Base-by-base conservation (phyloP, 176 grass and related monocot species). In the Triticum aestivum region DNA sequence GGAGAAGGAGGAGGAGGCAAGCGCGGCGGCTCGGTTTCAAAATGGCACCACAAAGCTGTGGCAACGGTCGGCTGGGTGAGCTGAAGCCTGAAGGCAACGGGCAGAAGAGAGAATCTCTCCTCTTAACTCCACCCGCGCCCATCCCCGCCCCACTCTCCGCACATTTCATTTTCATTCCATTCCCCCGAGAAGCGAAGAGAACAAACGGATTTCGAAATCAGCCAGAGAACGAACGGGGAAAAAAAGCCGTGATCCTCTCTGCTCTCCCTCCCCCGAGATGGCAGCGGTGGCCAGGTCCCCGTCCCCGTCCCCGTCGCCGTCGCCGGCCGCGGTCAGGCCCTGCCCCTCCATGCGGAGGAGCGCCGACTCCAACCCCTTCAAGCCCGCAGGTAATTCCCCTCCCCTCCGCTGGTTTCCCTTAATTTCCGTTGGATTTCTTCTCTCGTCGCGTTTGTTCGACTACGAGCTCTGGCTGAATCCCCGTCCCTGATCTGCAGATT, bases 311-410 rank as follows among this genome's bases (percentile, higher is more conserved):
- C 42, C 47, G 47, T 49, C 47, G 13, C 89, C 89, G 11, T 49
- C 47, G 13, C 89, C 89, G 11, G 74, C 65, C 18, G 69, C 62
- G 11, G 80, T 61, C 9, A 84, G 89, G 82, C 70, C 86, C 0
- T 76, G 77, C 85, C 47, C 54, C 65, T 42, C 69, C 79, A 65
- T 84, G 38, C 77, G 89, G 63, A 61, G 82, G 69, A 91, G 89
- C 89, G 82, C 86, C 18, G 89, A 91, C 52, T 91, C 89, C 76
- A 91, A 52, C 70, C 86, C 86, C 8, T 80, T 91, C 85, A 74
- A 65, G 2, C 45, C 68, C 37, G 47, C 8, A 3, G 84, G 89
- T 90, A 83, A 65, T 12, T 26, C 2, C 29, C 29, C 29, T 75
- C 35, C 39, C 14, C 9, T 18, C 24, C 10, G 2, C 42, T 15